Conservation (phyloP, 192 early-diverging fungal genomes). For the Linnemannia elongata region DNA sequence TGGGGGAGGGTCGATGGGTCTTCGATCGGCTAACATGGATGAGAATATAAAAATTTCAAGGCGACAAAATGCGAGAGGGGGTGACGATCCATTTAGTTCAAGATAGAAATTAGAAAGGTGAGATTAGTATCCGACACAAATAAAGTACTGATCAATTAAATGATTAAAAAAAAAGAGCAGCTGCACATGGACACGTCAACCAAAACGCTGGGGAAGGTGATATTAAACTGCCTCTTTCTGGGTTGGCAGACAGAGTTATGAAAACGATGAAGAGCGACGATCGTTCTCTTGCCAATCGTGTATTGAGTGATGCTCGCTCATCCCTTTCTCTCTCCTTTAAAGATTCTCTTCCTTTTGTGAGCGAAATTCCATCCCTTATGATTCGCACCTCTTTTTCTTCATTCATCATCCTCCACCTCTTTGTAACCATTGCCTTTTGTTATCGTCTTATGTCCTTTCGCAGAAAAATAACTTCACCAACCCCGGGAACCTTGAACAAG, state of each 20-base stretch:
- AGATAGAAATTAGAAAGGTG: too few species aligned
- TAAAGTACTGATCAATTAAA: background rate
- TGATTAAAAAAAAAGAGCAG: too few species aligned
- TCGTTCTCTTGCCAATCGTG: too few species aligned
- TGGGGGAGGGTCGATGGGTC: slow-evolving; percentile 87
- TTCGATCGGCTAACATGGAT: slow-evolving; percentile 69
- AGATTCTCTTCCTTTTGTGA: background rate
- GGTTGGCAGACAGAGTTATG: background rate
- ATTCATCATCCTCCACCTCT: background rate
- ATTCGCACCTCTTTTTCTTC: background rate
- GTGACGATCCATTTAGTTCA: too few species aligned
- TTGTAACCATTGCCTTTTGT: background rate
- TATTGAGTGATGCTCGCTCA: background rate
- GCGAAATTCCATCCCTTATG: background rate
- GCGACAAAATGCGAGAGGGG: background rate
- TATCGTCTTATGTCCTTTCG: background rate
- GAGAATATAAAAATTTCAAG: background rate
- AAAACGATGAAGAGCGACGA: background rate
- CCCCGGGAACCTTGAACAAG: background rate
- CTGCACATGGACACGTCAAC: background rate
- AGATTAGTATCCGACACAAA: background rate
- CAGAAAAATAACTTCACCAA: background rate
- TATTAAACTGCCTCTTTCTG: background rate
- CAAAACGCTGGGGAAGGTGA: background rate
- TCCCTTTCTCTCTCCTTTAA: background rate